These are phyloP conservation scores for Clavispora vitiphila DNA, from an alignment of 805 yeast genomes.

Conservation along the genomic window DNA sequence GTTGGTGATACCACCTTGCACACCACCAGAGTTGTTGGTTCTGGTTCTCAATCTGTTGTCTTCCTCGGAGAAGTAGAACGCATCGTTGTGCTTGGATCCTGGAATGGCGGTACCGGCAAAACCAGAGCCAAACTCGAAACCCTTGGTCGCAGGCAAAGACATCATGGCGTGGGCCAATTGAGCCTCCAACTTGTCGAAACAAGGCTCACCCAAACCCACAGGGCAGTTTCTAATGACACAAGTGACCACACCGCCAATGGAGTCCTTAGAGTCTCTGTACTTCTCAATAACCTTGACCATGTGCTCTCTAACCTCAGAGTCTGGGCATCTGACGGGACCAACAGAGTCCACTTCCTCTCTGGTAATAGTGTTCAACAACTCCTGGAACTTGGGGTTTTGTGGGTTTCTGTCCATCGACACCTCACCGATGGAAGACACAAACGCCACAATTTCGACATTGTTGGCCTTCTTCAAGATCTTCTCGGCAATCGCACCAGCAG, in stretches of 20 bases:
- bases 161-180: constrained; percentile 95
- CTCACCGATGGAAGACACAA: constrained; percentile 88
- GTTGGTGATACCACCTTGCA: constrained; percentile 96
- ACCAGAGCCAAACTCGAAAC: constrained; percentile 97
- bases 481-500: constrained; percentile 98
- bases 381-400: constrained; percentile 56
- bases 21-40: constrained; percentile 94
- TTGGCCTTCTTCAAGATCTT: constrained; percentile 73
- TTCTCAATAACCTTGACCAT: constrained; percentile 87
- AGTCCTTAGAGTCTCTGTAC: constrained; percentile 80
- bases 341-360: constrained; percentile 82
- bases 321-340: constrained; percentile 95
- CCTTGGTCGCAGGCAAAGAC: constrained; percentile 96
- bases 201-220: constrained; percentile 95
- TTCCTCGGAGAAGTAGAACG: constrained; percentile 61
- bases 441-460: constrained; percentile 91
- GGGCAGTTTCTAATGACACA: constrained; percentile 95
- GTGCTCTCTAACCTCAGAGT: constrained; percentile 56
- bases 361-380: constrained; percentile 68
- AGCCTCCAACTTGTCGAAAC: constrained; percentile 95
- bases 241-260: constrained; percentile 97
- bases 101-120: constrained; percentile 84
- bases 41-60: constrained; percentile 68
- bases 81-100: constrained; percentile 92
- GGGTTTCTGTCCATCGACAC: constrained; percentile 74